Percentiles rank a stretch among this genome's conserved stretches.
These are phyloP conservation scores for Cephalotrichum gorgonifer DNA, from an alignment of 2,329 filamentous ascomycete genomes.

Conservation along the genomic window DNA sequence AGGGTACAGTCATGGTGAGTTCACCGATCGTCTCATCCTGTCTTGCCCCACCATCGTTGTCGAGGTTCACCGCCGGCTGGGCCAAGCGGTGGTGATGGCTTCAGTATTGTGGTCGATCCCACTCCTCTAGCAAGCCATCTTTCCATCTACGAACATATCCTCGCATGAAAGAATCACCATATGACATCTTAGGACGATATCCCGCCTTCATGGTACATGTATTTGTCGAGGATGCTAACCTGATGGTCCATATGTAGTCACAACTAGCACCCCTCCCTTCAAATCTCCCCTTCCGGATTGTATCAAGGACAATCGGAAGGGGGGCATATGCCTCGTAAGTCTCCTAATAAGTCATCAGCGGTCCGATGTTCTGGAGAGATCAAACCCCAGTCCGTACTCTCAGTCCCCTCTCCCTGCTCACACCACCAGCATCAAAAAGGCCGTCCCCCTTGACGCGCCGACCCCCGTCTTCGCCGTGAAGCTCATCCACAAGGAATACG, in stretches of 20 bases:
- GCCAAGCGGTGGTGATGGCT: background rate
- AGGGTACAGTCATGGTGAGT: background rate
- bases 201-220: too few relatives aligned
- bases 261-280: constrained; percentile 78
- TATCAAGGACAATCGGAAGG: constrained; percentile 93
- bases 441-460: constrained; percentile 58
- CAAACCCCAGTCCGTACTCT: too few relatives aligned
- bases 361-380: too few relatives aligned
- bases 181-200: too few relatives aligned
- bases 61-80: background rate
- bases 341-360: too few relatives aligned
- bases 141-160: too few relatives aligned
- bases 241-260: constrained; percentile 61
- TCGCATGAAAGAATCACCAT: too few relatives aligned
- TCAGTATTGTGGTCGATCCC: background rate
- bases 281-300: constrained; percentile 83
- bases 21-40: background rate
- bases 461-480: constrained; percentile 90
- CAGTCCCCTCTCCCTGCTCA: background rate
- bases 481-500: constrained; percentile 96
- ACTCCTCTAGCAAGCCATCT: too few relatives aligned
- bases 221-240: too few relatives aligned
- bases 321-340: constrained; percentile 92
- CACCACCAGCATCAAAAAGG: constrained; percentile 73
- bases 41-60: background rate